Evolutionary conservation across 768 basidiomycete genomes (phyloP), one percentile per base, ranked within the genome.

Genomic region (Solioccasus polychromus): DNA sequence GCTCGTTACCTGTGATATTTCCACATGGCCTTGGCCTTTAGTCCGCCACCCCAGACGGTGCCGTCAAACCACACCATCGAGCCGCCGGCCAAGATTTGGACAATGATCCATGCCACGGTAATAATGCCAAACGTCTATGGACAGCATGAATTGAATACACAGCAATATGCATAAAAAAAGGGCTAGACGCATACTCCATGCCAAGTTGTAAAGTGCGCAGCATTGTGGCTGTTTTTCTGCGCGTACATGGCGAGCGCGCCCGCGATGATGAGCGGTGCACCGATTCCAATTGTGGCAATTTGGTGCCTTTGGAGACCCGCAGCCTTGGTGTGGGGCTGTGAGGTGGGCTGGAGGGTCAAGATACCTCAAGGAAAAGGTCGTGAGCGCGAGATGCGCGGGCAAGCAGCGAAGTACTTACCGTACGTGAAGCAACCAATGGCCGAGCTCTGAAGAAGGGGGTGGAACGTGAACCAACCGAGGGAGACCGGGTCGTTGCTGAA

Each of bases 21-120:
- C 85, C 89, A 92, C 17, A 91, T 47, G 2, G 69, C 61, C 62
- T 88, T 92, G 12, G 88, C 87, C 60, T 78, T 83, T 35, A 71
- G 63, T 12, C 78, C 81, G 1, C 88, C 87, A 5, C 89, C 88
- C 58, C 91, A 86, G 1, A 72, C 70, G 14, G 71, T 72, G 10
- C 89, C 89, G 7, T 68, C 73, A 49, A 75, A 82, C 88, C 88
- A 90, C 14, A 89, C 85, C 39, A 83, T 87, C n/a, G 78, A 81
- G 3, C 73, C 86, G 5, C 90, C 90, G 1, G 90, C 15, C 8
- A 71, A 45, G 7, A 78, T 66, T 56, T 92, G 88, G 25, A 75
- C 44, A 14, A 80, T 20, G 34, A 90, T 66, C 85, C 85, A 88
- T 9, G 62, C 50, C 35, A 85, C 61, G n/a, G 74, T 67, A 29